These are phyloP conservation scores for Trifolium dubium DNA, from an alignment of 306 rosid species.

Conservation along the genomic window DNA sequence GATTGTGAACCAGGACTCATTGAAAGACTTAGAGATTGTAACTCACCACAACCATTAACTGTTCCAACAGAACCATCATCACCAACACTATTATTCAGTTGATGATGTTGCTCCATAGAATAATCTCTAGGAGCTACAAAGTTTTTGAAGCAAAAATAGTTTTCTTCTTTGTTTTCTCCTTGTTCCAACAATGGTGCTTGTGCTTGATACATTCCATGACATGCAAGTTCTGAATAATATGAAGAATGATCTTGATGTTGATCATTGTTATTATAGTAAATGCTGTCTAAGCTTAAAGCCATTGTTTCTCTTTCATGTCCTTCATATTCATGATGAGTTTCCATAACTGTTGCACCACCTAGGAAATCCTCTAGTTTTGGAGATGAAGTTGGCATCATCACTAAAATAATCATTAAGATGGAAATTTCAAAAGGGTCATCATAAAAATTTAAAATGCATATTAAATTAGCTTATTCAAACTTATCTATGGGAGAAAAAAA, in stretches of 20 bases:
- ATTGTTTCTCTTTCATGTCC: constrained; percentile 69
- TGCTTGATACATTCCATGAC: constrained; percentile 51
- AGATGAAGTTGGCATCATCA: constrained; percentile 64
- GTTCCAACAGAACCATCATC: constrained; percentile 44
- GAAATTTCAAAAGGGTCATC: neutral
- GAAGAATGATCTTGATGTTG: constrained; percentile 44
- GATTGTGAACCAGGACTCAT: constrained; percentile 92
- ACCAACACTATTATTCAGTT: constrained; percentile 29
- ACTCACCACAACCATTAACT: constrained; percentile 53
- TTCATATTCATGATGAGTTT: constrained; percentile 52
- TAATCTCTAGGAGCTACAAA: constrained; percentile 56
- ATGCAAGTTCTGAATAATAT: constrained; percentile 55
- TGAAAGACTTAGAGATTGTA: constrained; percentile 66
- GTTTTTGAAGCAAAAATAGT: constrained; percentile 48
- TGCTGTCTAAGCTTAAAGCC: constrained; percentile 77
- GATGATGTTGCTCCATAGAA: constrained; percentile 58
- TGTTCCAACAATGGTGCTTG: constrained; percentile 43
- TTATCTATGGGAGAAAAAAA: neutral
- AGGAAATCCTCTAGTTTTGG: constrained; percentile 88
- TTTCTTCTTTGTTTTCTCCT: constrained; percentile 48
- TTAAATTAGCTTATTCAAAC: neutral
- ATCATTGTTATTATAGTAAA: constrained; percentile 59
- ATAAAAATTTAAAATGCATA: neutral
- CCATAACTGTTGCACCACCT: constrained; percentile 69
- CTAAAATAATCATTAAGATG: constrained; percentile 33